Percentiles rank a stretch among this genome's conserved stretches.
Conservation (phyloP, 2,329 filamentous ascomycete species). For the Ceratocystis alfenasii region DNA sequence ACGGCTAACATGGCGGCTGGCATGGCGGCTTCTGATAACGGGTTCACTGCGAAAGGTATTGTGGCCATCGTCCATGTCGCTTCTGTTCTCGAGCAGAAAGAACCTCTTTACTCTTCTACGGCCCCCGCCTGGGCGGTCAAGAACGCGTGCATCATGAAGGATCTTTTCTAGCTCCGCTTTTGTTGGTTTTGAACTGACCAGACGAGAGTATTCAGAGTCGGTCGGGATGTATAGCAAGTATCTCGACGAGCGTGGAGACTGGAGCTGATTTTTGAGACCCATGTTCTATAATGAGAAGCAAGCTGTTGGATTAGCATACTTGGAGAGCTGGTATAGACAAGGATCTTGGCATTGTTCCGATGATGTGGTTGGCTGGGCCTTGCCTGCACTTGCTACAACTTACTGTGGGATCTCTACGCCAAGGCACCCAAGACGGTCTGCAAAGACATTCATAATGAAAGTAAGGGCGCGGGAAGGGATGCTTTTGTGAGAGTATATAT, state of each 20-base stretch:
- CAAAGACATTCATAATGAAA: slow-evolving; percentile 10
- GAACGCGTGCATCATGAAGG: slow-evolving; percentile 12
- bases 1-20: neutral
- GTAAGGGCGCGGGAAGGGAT: neutral
- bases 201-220: slow-evolving; percentile 18
- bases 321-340: neutral
- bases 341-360: neutral
- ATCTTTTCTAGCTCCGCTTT: slow-evolving; percentile 17
- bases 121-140: slow-evolving; percentile 13
- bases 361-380: neutral
- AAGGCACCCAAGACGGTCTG: slow-evolving; percentile 1
- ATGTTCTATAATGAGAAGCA: neutral
- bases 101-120: slow-evolving; percentile 17
- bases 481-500: neutral
- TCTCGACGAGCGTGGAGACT: slow-evolving; percentile 1
- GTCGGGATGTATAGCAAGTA: slow-evolving; percentile 21
- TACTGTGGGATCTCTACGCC: slow-evolving; percentile 5
- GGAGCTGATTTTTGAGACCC: slow-evolving; percentile 3
- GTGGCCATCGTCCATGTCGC: neutral
- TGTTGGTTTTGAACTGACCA: slow-evolving; percentile 13
- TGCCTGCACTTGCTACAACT: neutral
- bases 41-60: neutral
- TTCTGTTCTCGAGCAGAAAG: slow-evolving; percentile 16
- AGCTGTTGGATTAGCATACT: neutral
- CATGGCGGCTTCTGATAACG: neutral